Conservation (phyloP, 108 stramenopile species). For the Poteriospumella lacustris region DNA sequence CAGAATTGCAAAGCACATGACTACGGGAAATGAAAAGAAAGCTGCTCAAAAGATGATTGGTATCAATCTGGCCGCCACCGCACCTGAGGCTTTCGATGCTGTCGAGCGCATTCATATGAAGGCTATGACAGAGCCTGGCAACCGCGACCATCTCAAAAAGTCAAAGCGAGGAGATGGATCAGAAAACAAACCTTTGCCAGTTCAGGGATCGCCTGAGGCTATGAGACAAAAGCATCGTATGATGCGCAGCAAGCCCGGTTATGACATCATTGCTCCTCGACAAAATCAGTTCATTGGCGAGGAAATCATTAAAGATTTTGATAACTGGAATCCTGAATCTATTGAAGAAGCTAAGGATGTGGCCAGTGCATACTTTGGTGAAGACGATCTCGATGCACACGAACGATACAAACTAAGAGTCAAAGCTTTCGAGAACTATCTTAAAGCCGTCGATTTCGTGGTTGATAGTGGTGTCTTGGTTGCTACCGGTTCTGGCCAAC, state of each 20-base stretch:
- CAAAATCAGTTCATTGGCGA: background rate
- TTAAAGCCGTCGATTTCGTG: background rate
- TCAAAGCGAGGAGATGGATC: background rate
- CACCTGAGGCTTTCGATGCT: conserved; percentile 22
- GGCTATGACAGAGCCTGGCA: background rate
- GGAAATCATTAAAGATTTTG: background rate
- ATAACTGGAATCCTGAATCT: conserved; percentile 27
- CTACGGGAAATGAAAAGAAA: background rate
- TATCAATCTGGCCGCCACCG: conserved; percentile 22
- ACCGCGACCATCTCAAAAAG: background rate
- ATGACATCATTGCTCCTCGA: background rate
- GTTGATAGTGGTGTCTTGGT: background rate
- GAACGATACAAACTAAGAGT: background rate
- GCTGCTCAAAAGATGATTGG: too few species aligned
- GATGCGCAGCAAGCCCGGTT: background rate
- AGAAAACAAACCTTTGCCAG: conserved; percentile 5
- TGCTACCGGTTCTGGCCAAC: conserved; percentile 18
- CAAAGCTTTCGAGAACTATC: background rate
- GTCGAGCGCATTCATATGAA: background rate
- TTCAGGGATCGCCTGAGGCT: background rate
- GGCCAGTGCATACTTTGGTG: background rate
- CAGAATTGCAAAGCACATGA: conserved; percentile 14
- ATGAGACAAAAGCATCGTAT: conserved; percentile 12
- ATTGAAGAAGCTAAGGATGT: background rate
- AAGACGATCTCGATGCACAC: too few species aligned